Conservation (phyloP, 352 stramenopile genomes). For the Thraustochytrium sp. region DNA sequence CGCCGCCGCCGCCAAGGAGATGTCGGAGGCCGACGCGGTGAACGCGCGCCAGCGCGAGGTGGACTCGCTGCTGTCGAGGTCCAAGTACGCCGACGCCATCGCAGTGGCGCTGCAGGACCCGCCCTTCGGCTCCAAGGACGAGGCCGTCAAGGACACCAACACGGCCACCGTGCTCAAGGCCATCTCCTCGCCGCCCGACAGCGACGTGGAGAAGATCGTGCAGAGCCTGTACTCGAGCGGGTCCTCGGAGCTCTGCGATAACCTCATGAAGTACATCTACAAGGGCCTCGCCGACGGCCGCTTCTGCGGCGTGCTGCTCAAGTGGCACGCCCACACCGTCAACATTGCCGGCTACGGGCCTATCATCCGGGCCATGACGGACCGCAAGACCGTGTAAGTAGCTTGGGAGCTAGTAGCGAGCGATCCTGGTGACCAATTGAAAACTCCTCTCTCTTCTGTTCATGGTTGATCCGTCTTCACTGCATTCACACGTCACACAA, state of each 20-base stretch:
- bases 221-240: background rate
- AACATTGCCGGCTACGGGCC: slow-evolving; percentile 4
- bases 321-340: background rate
- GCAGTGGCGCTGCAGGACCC: background rate
- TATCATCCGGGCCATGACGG: slow-evolving; percentile 36
- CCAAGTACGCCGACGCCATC: slow-evolving; percentile 19
- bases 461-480: no score
- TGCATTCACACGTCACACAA: no score
- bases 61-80: slow-evolving; percentile 25
- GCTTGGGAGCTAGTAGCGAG: no score
- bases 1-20: no score
- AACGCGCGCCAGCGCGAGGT: background rate
- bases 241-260: slow-evolving; percentile 30
- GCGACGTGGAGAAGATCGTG: slow-evolving; percentile 34
- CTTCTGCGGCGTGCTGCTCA: slow-evolving; percentile 31
- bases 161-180: slow-evolving; percentile 37
- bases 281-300: slow-evolving; percentile 6
- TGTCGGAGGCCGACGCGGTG: background rate
- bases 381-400: slow-evolving; percentile 35
- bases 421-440: no score
- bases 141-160: slow-evolving; percentile 24
- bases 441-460: no score
- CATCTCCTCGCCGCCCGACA: slow-evolving; percentile 32
- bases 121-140: slow-evolving; percentile 8
- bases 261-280: slow-evolving; percentile 45